Evolutionary conservation across 257 asterid genomes (phyloP).

Genomic region (Avicennia marina): DNA sequence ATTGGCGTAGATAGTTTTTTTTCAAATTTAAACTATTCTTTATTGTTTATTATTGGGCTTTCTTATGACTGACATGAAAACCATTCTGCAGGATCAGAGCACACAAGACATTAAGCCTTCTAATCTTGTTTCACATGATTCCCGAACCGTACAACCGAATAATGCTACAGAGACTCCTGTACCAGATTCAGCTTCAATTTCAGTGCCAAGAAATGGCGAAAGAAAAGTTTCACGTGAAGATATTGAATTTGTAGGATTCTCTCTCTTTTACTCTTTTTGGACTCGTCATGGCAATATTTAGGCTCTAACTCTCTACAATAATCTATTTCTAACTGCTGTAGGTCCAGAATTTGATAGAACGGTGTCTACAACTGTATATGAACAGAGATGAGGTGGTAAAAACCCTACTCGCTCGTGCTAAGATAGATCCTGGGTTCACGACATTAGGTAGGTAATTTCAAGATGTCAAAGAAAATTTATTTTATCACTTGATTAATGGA

Average conservation of each 20-base stretch:
- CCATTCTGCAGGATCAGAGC: slow-evolving; percentile 45
- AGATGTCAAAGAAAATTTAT: no score
- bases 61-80: no score
- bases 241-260: slow-evolving; percentile 75
- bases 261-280: no score
- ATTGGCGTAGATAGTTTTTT: no score
- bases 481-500: no score
- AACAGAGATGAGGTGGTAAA: slow-evolving; percentile 89
- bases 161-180: slow-evolving; percentile 59
- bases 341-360: slow-evolving; percentile 95
- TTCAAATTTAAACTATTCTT: no score
- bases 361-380: slow-evolving; percentile 94
- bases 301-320: slow-evolving; percentile 1
- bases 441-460: slow-evolving; percentile 59
- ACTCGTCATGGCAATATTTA: no score
- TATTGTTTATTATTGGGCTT: no score
- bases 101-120: slow-evolving; percentile 64
- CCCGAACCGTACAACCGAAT: slow-evolving; percentile 57
- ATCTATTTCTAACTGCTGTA: slow-evolving; percentile 30
- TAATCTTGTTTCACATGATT: slow-evolving; percentile 50
- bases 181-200: slow-evolving; percentile 90
- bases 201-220: slow-evolving; percentile 70
- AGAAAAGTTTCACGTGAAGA: slow-evolving; percentile 95
- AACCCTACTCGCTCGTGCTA: slow-evolving; percentile 86
- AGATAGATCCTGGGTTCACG: slow-evolving; percentile 98